Evolutionary conservation across 169 alveolate species (phyloP).

Genomic region (Cryptosporidium xiaoi): DNA sequence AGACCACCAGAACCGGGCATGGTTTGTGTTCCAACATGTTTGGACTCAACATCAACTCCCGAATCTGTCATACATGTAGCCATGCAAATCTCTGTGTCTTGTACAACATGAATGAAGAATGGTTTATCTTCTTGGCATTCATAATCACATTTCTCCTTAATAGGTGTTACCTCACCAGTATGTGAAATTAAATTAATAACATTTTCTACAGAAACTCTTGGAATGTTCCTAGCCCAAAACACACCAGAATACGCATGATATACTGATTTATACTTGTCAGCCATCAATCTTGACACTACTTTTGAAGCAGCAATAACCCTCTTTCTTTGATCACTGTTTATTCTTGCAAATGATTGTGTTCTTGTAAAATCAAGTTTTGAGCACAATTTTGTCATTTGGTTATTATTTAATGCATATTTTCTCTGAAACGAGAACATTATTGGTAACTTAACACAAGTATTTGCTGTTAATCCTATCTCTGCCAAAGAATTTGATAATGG

Average conservation of each 20-base stretch:
- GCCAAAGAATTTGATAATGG: slow-evolving; percentile 31
- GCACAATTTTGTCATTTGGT: slow-evolving; percentile 55
- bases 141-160: slow-evolving; percentile 41
- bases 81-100: slow-evolving; percentile 27
- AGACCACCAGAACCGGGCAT: neutral
- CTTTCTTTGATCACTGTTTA: slow-evolving; percentile 14
- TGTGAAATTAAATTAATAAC: slow-evolving; percentile 63
- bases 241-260: slow-evolving; percentile 42
- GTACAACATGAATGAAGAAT: slow-evolving; percentile 18
- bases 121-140: slow-evolving; percentile 40
- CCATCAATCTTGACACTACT: slow-evolving; percentile 21
- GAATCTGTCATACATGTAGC: slow-evolving; percentile 40
- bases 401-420: slow-evolving; percentile 21
- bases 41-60: neutral
- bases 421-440: slow-evolving; percentile 48
- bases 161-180: slow-evolving; percentile 22
- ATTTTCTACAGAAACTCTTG: slow-evolving; percentile 57
- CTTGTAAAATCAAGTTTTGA: slow-evolving; percentile 66
- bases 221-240: slow-evolving; percentile 65
- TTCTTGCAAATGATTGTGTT: slow-evolving; percentile 59
- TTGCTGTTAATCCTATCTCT: slow-evolving; percentile 22
- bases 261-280: slow-evolving; percentile 40
- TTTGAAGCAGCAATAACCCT: slow-evolving; percentile 44
- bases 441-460: slow-evolving; percentile 23
- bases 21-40: neutral